These are phyloP conservation scores for Linanthus parryae DNA, from an alignment of 148 eudicot genomes.

Conservation along the genomic window DNA sequence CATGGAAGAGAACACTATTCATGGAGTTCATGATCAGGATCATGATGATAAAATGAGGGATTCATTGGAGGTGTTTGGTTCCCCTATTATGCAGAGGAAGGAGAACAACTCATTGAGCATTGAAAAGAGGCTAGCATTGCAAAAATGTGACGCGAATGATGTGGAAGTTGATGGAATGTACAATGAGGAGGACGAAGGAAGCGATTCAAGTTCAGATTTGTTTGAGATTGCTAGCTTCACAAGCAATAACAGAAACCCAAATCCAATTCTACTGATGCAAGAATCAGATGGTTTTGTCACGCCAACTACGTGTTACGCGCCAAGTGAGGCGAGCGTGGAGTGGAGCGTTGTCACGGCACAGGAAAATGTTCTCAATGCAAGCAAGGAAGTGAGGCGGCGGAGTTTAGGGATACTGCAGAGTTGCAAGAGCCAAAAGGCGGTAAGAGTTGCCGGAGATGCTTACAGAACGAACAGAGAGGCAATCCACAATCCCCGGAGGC, in stretches of 20 bases:
- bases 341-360: conserved; percentile 78
- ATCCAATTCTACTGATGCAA: conserved; percentile 16
- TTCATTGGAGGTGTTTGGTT: conserved; percentile 38
- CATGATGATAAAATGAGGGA: conserved; percentile 17
- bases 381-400: conserved; percentile 17
- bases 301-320: conserved; percentile 47
- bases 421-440: conserved; percentile 71
- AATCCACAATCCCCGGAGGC: conserved; percentile 34
- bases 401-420: conserved; percentile 38
- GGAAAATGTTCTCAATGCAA: conserved; percentile 7
- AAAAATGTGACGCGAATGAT: conserved; percentile 28
- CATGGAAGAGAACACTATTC: not conserved
- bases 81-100: conserved; percentile 10
- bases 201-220: conserved; percentile 15
- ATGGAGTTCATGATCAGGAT: conserved; percentile 9
- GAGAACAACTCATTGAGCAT: conserved; percentile 20
- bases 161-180: not conserved
- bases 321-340: conserved; percentile 82
- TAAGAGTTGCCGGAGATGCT: conserved; percentile 48
- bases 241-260: conserved; percentile 16
- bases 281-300: conserved; percentile 18
- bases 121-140: no score
- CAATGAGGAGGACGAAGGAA: conserved; percentile 11
- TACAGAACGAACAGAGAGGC: conserved; percentile 13
- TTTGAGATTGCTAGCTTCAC: conserved; percentile 17